These are phyloP conservation scores for Globisporangium takayamanum DNA, from an alignment of 352 stramenopile species.

Conservation along the genomic window DNA sequence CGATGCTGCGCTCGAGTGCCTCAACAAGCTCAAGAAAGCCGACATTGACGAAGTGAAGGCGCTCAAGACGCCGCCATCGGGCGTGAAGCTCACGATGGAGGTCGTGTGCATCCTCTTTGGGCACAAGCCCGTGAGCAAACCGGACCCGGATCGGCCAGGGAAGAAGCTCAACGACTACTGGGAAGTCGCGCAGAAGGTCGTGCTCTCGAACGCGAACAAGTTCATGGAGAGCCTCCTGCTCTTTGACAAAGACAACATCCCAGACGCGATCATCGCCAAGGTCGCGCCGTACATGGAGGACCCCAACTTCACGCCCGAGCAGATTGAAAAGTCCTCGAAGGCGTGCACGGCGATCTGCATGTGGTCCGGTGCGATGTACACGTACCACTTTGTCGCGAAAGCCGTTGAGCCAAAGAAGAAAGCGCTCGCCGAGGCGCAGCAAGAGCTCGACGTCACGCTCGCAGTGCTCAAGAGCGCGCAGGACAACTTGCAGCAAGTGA, in stretches of 20 bases:
- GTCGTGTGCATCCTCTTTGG: slow-evolving; percentile 89
- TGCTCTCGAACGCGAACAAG: slow-evolving; percentile 90
- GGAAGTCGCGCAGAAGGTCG: slow-evolving; percentile 85
- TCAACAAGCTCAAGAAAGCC: slow-evolving; percentile 88
- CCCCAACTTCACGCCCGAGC: slow-evolving; percentile 85
- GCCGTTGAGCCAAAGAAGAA: slow-evolving; percentile 74
- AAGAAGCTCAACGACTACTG: slow-evolving; percentile 92
- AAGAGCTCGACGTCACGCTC: slow-evolving; percentile 50
- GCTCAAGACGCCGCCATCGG: slow-evolving; percentile 85
- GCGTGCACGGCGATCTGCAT: slow-evolving; percentile 90
- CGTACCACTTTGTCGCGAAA: slow-evolving; percentile 82
- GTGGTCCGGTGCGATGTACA: slow-evolving; percentile 82
- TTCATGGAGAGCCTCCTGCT: slow-evolving; percentile 87
- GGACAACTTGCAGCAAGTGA: slow-evolving; percentile 76
- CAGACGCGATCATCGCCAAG: slow-evolving; percentile 81
- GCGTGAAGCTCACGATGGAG: slow-evolving; percentile 91
- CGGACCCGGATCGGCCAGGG: slow-evolving; percentile 77
- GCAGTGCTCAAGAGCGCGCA: slow-evolving; percentile 42
- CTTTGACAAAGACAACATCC: slow-evolving; percentile 94
- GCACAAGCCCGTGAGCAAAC: slow-evolving; percentile 85
- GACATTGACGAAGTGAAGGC: slow-evolving; percentile 92
- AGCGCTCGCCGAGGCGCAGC: slow-evolving; percentile 48
- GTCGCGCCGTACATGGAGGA: slow-evolving; percentile 84
- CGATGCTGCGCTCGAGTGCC: slow-evolving; percentile 80
- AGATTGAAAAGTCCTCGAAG: slow-evolving; percentile 91